phyloP scores from a whole-genome alignment of 768 basidiomycete species.

The Naematelia aurantialba region DNA sequence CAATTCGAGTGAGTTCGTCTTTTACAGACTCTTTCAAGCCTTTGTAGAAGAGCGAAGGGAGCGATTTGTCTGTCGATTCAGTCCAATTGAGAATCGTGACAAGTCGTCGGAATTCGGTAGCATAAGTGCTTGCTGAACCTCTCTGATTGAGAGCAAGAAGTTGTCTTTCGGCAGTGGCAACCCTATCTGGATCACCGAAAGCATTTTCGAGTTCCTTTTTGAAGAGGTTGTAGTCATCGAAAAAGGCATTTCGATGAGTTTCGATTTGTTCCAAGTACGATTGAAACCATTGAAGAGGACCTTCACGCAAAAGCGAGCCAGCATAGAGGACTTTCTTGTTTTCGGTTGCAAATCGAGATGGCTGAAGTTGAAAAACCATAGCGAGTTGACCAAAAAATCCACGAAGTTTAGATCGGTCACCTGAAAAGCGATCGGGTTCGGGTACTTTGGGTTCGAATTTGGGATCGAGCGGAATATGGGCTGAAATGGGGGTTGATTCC shows the following conservation, averaged over 20 bases:
- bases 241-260: neutral
- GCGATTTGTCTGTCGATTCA: neutral
- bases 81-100: neutral
- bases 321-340: neutral
- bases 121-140: neutral
- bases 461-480: too few species aligned
- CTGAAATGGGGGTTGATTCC: too few species aligned
- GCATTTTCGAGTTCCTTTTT: neutral
- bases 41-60: neutral
- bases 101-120: neutral
- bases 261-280: neutral
- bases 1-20: neutral
- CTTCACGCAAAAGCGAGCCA: neutral
- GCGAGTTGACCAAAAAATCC: neutral
- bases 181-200: slow-evolving; percentile 1
- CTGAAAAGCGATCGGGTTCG: neutral
- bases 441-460: neutral
- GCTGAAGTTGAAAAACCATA: neutral
- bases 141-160: neutral
- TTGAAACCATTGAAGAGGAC: neutral
- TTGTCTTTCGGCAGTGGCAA: neutral
- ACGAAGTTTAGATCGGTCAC: neutral
- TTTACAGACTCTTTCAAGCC: slow-evolving; percentile 1
- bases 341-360: neutral
- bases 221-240: too few species aligned